Evolutionary conservation across 129 eudicot genomes (phyloP), one percentile per base, ranked within the genome.

Genomic region (Lonicera japonica): DNA sequence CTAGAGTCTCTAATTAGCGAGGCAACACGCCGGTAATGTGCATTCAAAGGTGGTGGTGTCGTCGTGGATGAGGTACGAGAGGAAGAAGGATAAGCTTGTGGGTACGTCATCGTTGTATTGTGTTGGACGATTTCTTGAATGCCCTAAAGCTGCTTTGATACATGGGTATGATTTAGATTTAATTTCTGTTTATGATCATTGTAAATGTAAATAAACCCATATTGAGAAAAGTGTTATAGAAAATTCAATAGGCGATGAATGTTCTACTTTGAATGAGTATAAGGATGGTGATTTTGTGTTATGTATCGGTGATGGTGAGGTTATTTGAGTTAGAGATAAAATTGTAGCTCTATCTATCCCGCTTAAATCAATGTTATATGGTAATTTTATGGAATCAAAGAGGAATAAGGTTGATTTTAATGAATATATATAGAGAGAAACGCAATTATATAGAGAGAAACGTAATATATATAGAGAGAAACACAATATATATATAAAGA

Each of bases 31-130:
- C n/a, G n/a, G n/a, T n/a, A n/a, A n/a, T n/a, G n/a, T n/a, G n/a
- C n/a, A 79, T 73, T 50, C 86, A 88, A 6, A 66, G 64, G 21
- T 83, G 18, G 83, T 86, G 4, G 57, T 86, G 22, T 76, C 88
- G 11, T 75, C 88, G 23, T 86, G 94, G 94, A 60, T 86, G 50
- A 51, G 86, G 62, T 86, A 63, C 25, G 94, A 86, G 68, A 71
- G 94, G 70, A 76, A 86, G 55, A 88, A 86, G 14, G 88, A 79
- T n/a, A 88, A 86, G 52, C 83, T 85, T 72, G 81, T 75, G 29
- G 88, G 94, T 18, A 67, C 70, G 41, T 76, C 81, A 11, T 39
- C 77, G 12, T 56, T 85, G 52, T 79, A 79, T 70, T 85, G 94
- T 59, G 76, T 81, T 18, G 94, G 88, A 20, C 74, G 82, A 66